Evolutionary conservation across 805 yeast genomes (phyloP).

Genomic region (Metahyphopichia silvanorum): DNA sequence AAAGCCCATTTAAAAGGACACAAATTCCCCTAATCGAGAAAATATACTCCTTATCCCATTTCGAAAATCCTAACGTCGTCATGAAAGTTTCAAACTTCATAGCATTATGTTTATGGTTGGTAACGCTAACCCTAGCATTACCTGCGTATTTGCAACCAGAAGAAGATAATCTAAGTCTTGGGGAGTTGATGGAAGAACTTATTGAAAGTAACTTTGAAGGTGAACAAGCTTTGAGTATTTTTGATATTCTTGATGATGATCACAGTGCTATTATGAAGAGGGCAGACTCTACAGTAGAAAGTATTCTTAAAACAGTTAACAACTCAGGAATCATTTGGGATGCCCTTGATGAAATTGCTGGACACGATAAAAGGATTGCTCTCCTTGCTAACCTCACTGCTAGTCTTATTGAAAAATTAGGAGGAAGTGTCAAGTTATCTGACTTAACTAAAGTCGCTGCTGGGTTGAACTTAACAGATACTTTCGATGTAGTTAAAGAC

Average conservation of each 20-base stretch:
- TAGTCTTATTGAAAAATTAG: constrained; percentile 9
- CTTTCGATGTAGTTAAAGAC: constrained; percentile 19
- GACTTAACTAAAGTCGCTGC: constrained; percentile 6
- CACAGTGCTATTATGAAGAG: constrained; percentile 12
- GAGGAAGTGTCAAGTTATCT: constrained; percentile 7
- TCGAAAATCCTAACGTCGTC: too few relatives aligned
- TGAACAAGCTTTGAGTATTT: constrained; percentile 2
- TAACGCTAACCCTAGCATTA: constrained; percentile 13
- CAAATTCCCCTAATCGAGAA: too few relatives aligned
- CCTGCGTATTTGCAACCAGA: constrained; percentile 19
- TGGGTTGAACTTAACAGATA: constrained; percentile 16
- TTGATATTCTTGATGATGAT: constrained; percentile 6
- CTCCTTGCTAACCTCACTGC: constrained; percentile 31
- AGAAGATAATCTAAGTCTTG: constrained; percentile 13
- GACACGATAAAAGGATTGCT: constrained; percentile 22
- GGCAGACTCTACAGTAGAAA: constrained; percentile 21
- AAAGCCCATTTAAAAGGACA: too few relatives aligned
- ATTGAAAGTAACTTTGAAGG: constrained; percentile 6
- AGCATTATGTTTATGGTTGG: constrained; percentile 7
- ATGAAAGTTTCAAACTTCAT: too few relatives aligned
- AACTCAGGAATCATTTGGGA: constrained; percentile 30
- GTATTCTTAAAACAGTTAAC: constrained; percentile 23
- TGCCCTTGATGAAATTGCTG: constrained; percentile 34
- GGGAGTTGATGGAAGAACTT: constrained; percentile 11
- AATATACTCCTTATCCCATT: too few relatives aligned